These are phyloP conservation scores for Dothidotthia symphoricarpi DNA, from an alignment of 2,329 filamentous ascomycete genomes.

Conservation along the genomic window DNA sequence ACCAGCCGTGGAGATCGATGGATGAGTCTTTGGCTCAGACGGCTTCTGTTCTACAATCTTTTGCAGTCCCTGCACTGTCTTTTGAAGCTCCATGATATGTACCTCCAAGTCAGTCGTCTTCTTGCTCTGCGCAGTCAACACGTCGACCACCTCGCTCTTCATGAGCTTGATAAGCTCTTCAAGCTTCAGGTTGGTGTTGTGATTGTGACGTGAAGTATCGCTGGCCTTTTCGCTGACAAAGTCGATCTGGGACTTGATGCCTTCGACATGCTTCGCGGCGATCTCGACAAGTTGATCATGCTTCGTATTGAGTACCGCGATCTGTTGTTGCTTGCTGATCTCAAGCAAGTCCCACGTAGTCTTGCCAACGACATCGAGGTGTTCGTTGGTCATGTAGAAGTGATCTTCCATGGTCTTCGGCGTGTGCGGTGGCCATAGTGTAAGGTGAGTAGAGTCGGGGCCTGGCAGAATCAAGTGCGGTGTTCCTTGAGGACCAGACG, in stretches of 20 bases:
- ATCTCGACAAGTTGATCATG: conserved; percentile 19
- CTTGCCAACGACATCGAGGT: conserved; percentile 35
- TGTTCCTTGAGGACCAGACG: conserved; percentile 6
- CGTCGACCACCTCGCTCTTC: conserved; percentile 25
- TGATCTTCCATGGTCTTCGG: conserved; percentile 27
- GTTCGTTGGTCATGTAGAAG: conserved; percentile 39
- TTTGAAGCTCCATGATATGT: conserved; percentile 28
- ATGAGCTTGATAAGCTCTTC: conserved; percentile 28
- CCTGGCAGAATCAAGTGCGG: conserved; percentile 5
- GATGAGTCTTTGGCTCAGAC: conserved; percentile 6
- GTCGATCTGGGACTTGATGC: conserved; percentile 26
- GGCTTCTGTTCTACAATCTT: conserved; percentile 21
- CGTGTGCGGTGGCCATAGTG: conserved; percentile 4
- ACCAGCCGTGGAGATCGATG: too few relatives aligned
- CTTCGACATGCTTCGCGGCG: conserved; percentile 25
- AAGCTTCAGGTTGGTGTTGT: conserved; percentile 24
- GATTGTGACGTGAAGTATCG: conserved; percentile 15
- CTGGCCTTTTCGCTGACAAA: conserved; percentile 24
- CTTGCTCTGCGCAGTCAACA: conserved; percentile 24
- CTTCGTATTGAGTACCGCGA: conserved; percentile 10
- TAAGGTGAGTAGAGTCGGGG: background rate
- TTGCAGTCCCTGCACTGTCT: conserved; percentile 24
- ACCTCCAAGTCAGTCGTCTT: conserved; percentile 24
- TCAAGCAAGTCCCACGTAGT: conserved; percentile 28
- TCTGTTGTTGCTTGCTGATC: conserved; percentile 13